Conservation (phyloP, 1,139 yeast species). For the Pichiaceae sp. region DNA sequence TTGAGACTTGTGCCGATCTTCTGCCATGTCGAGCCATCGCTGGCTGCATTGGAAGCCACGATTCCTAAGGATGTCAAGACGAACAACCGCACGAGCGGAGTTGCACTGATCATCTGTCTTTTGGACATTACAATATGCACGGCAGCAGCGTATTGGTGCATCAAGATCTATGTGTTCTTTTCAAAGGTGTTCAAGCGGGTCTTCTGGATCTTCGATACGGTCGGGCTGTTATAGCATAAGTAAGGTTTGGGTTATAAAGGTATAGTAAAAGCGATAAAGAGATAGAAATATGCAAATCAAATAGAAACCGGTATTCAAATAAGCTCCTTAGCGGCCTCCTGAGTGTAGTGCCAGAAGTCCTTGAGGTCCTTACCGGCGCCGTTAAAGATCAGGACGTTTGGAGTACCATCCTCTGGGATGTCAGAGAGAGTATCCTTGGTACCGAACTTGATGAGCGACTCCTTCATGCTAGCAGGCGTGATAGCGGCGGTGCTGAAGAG, state of each 20-base stretch:
- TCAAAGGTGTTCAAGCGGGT: not conserved
- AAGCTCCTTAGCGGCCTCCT: constrained; percentile 1
- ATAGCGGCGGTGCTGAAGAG: constrained; percentile 52
- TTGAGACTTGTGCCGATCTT: constrained; percentile 1
- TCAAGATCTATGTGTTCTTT: constrained; percentile 1
- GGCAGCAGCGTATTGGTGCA: constrained; percentile 2
- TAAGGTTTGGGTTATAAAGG: not conserved
- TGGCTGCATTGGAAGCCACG: constrained; percentile 1
- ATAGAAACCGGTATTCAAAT: too few species aligned
- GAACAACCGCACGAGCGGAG: not conserved
- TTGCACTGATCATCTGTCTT: constrained; percentile 1
- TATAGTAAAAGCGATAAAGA: not conserved
- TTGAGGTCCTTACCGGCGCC: constrained; percentile 85
- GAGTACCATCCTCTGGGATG: constrained; percentile 68
- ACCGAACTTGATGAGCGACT: constrained; percentile 75
- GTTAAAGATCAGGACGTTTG: constrained; percentile 82
- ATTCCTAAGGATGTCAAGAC: not conserved
- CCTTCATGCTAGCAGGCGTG: constrained; percentile 82
- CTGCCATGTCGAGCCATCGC: constrained; percentile 2
- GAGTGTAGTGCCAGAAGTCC: constrained; percentile 49
- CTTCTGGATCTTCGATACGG: constrained; percentile 3
- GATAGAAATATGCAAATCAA: not conserved
- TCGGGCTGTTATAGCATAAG: constrained; percentile 1
- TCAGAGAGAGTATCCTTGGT: constrained; percentile 62
- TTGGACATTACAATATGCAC: constrained; percentile 1